These are phyloP conservation scores for Penstemon eatonii DNA, from an alignment of 257 asterid species.

Conservation along the genomic window DNA sequence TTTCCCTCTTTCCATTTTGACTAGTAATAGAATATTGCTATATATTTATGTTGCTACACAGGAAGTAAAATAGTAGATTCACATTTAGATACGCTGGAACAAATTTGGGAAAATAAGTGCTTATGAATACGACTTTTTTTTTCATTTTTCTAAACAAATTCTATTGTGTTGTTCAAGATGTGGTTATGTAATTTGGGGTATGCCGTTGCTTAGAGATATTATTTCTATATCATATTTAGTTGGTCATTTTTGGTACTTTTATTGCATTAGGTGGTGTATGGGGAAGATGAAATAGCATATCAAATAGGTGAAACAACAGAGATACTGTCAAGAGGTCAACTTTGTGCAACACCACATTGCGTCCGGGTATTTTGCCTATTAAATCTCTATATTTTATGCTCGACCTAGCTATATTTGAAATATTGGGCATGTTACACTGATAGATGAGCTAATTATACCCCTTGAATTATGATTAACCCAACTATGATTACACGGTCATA, in stretches of 20 bases:
- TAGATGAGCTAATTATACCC: constrained; percentile 1
- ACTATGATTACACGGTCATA: too few relatives aligned
- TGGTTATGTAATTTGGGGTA: constrained; percentile 3
- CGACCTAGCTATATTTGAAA: not conserved
- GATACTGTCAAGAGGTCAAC: constrained; percentile 80
- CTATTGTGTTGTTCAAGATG: not conserved
- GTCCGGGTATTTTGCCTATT: constrained; percentile 58
- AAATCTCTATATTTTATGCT: constrained; percentile 3
- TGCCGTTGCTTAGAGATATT: not conserved
- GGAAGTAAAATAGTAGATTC: not conserved
- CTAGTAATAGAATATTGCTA: too few relatives aligned
- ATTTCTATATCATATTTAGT: not conserved
- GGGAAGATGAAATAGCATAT: constrained; percentile 86
- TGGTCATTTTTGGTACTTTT: constrained; percentile 18
- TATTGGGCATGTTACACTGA: constrained; percentile 4
- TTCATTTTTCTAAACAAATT: not conserved
- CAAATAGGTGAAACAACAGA: constrained; percentile 95
- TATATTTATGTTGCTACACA: not conserved
- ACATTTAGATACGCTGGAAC: not conserved
- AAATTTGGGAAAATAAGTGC: not conserved
- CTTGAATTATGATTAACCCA: too few relatives aligned
- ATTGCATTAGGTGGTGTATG: constrained; percentile 69
- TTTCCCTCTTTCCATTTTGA: not conserved
- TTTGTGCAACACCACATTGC: constrained; percentile 95
- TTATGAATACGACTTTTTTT: not conserved